phyloP scores from a whole-genome alignment of 345 rosid species.

The Eucalyptus dawsonii region DNA sequence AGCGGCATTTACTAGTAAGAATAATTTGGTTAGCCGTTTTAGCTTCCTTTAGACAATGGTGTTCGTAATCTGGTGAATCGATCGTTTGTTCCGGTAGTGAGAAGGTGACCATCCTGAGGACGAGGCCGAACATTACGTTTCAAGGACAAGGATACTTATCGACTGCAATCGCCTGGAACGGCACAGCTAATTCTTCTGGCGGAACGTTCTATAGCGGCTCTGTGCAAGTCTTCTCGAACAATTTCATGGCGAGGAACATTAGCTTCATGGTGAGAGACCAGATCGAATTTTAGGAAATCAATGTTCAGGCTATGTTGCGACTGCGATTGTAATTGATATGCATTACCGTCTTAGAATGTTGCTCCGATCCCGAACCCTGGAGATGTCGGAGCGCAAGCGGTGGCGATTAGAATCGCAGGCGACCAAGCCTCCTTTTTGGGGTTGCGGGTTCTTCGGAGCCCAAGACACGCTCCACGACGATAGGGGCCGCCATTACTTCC shows the following conservation, averaged over 20 bases:
- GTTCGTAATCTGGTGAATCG: background rate
- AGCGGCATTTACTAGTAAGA: conserved; percentile 68
- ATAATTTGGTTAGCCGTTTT: background rate
- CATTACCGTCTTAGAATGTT: conserved; percentile 26
- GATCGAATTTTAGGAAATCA: background rate
- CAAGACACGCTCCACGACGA: conserved; percentile 97
- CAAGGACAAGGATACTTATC: conserved; percentile 82
- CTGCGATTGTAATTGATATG: background rate
- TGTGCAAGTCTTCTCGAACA: conserved; percentile 68
- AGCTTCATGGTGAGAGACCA: conserved; percentile 65
- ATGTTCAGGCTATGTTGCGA: background rate
- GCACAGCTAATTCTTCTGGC: conserved; percentile 60
- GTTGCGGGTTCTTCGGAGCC: conserved; percentile 95
- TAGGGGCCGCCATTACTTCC: conserved; percentile 77
- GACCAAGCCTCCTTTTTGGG: conserved; percentile 64
- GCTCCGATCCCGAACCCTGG: conserved; percentile 54
- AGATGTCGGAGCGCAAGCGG: conserved; percentile 72
- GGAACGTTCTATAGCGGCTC: conserved; percentile 78
- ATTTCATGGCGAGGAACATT: conserved; percentile 69
- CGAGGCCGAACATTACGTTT: conserved; percentile 69
- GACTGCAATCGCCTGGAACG: conserved; percentile 85
- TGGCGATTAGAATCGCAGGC: conserved; percentile 64
- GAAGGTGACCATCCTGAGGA: conserved; percentile 49
- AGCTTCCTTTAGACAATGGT: background rate
- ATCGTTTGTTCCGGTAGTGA: conserved; percentile 25